phyloP scores from a whole-genome alignment of 257 asterid genomes.

The Echium plantagineum region DNA sequence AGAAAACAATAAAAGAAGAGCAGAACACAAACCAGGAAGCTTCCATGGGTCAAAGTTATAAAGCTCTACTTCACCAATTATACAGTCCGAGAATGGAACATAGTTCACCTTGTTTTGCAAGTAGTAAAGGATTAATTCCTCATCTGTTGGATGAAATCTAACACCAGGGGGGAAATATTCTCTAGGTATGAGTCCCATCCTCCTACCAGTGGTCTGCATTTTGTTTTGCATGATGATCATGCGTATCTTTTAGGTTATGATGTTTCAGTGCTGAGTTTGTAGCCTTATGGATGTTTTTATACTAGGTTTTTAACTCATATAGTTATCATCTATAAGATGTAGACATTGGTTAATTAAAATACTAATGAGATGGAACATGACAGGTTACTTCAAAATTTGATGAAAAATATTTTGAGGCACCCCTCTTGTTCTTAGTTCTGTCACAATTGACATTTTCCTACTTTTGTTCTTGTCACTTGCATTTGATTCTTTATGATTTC shows the following conservation, averaged over 20 bases:
- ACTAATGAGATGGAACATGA: background rate
- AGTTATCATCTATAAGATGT: background rate
- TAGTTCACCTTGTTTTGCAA: slow-evolving; percentile 39
- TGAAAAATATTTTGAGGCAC: too few relatives aligned
- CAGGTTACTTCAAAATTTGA: too few relatives aligned
- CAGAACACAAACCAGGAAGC: slow-evolving; percentile 36
- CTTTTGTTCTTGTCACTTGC: too few relatives aligned
- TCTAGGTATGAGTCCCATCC: slow-evolving; percentile 6
- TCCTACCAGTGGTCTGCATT: slow-evolving; percentile 6
- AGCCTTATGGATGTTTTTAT: background rate
- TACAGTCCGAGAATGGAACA: slow-evolving; percentile 35
- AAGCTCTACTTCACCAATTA: slow-evolving; percentile 47
- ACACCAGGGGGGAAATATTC: slow-evolving; percentile 48
- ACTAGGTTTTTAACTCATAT: background rate
- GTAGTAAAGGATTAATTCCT: slow-evolving; percentile 42
- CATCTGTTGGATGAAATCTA: slow-evolving; percentile 57
- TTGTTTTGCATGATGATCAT: background rate
- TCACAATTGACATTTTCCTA: too few relatives aligned
- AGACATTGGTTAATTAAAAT: background rate
- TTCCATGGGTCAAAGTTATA: slow-evolving; percentile 64
- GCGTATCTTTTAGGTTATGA: background rate
- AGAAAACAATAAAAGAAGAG: background rate
- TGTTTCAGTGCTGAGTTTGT: background rate
- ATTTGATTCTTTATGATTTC: too few relatives aligned
- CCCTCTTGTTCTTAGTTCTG: too few relatives aligned